A percentile compares a stretch with the other conserved stretches of the same genome.
phyloP scores from a whole-genome alignment of 441 rosid genomes.

The Bruguiera hainesii region DNA sequence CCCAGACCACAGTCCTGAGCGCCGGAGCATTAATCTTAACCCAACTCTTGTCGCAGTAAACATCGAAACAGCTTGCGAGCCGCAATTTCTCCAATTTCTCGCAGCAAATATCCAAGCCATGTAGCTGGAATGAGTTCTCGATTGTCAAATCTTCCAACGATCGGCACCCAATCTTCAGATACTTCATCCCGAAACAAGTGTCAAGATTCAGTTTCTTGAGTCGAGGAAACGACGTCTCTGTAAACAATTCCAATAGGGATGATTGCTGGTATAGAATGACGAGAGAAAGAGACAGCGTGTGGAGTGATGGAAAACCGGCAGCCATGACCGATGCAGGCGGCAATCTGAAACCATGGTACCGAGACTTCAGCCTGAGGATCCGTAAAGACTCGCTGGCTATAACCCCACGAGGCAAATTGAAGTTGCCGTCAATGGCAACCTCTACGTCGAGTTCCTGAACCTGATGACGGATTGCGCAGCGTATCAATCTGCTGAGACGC shows the following conservation, averaged over 20 bases:
- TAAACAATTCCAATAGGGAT: constrained; percentile 51
- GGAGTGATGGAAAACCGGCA: constrained; percentile 58
- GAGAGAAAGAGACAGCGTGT: constrained; percentile 50
- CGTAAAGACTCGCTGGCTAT: constrained; percentile 48
- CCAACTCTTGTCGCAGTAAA: constrained; percentile 36
- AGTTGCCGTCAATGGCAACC: constrained; percentile 70
- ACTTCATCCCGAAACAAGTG: constrained; percentile 48
- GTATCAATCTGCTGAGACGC: constrained; percentile 58
- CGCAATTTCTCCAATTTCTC: constrained; percentile 40
- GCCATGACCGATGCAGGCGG: constrained; percentile 49
- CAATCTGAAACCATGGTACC: constrained; percentile 60
- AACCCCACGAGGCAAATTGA: constrained; percentile 73
- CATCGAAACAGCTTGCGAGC: constrained; percentile 53
- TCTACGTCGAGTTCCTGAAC: constrained; percentile 71
- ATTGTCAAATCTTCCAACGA: constrained; percentile 48
- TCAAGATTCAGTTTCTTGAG: constrained; percentile 50
- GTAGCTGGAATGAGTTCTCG: constrained; percentile 49
- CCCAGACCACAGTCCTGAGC: constrained; percentile 47
- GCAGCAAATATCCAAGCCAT: constrained; percentile 49
- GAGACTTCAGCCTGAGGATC: constrained; percentile 50
- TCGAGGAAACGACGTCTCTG: constrained; percentile 57
- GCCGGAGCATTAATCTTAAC: constrained; percentile 45
- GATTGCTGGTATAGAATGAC: constrained; percentile 46
- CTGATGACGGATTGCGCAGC: constrained; percentile 56
- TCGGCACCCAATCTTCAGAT: constrained; percentile 51